Conservation (phyloP, 2,329 filamentous ascomycete genomes). For the Aspergillus floridensis region DNA sequence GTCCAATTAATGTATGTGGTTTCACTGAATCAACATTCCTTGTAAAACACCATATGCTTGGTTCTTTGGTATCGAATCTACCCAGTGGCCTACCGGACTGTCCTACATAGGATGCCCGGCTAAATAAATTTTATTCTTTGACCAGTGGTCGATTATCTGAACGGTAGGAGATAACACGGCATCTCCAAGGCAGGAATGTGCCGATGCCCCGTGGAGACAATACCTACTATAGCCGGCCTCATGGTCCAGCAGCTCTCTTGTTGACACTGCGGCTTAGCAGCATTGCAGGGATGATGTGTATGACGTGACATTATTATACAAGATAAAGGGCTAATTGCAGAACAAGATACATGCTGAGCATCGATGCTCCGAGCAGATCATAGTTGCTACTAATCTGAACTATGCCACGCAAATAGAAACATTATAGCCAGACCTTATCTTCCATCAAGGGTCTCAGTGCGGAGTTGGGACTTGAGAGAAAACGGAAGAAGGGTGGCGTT, state of each 20-base stretch:
- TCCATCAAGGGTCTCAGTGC: background rate
- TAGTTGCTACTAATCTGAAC: background rate
- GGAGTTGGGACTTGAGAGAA: background rate
- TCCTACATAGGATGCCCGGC: no score
- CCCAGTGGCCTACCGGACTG: no score
- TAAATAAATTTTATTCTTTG: no score
- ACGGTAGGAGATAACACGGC: background rate
- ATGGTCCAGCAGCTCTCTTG: background rate
- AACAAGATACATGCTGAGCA: background rate
- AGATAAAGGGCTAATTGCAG: background rate
- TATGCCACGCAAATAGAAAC: background rate
- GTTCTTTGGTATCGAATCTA: no score
- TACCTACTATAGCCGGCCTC: background rate
- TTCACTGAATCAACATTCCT: no score
- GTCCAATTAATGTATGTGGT: no score
- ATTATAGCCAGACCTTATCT: background rate
- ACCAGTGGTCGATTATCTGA: background rate
- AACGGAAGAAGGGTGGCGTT: background rate
- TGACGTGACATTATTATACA: background rate
- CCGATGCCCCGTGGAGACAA: background rate
- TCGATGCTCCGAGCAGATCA: background rate
- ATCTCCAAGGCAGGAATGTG: background rate
- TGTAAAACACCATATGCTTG: no score
- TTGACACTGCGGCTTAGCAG: background rate
- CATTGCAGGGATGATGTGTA: background rate